Conservation (phyloP, 2,329 filamentous ascomycete genomes). For the Talaromyces pinophilus region DNA sequence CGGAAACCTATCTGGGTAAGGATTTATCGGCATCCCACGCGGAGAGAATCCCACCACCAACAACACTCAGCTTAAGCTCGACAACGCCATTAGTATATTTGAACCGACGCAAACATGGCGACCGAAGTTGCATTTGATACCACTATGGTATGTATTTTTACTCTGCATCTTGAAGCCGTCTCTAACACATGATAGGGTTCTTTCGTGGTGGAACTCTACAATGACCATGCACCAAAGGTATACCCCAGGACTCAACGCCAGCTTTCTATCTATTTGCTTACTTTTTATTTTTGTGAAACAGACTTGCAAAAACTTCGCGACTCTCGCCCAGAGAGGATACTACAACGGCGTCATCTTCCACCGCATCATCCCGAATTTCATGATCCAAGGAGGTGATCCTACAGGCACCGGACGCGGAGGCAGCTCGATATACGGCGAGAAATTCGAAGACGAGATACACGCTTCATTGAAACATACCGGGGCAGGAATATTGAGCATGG, state of each 20-base stretch:
- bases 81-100: background rate
- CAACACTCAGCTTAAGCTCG: background rate
- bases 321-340: conserved; percentile 78
- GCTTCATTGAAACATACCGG: conserved; percentile 82
- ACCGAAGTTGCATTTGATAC: conserved; percentile 81
- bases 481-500: conserved; percentile 93
- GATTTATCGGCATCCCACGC: conserved; percentile 10
- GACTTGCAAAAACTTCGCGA: conserved; percentile 84
- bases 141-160: conserved; percentile 65
- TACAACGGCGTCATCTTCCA: conserved; percentile 87
- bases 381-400: conserved; percentile 93
- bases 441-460: conserved; percentile 90
- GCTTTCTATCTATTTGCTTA: conserved; percentile 24
- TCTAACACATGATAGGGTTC: conserved; percentile 62
- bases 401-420: conserved; percentile 92
- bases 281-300: conserved; percentile 33
- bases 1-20: background rate
- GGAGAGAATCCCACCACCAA: background rate
- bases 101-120: conserved; percentile 57
- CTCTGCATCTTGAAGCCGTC: background rate
- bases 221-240: conserved; percentile 74
- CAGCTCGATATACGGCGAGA: conserved; percentile 84
- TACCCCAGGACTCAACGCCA: background rate
- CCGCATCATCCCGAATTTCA: conserved; percentile 93
- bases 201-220: conserved; percentile 88